These are phyloP conservation scores for Waltiozyma sp. DNA, from an alignment of 1,139 yeast genomes.

Conservation along the genomic window DNA sequence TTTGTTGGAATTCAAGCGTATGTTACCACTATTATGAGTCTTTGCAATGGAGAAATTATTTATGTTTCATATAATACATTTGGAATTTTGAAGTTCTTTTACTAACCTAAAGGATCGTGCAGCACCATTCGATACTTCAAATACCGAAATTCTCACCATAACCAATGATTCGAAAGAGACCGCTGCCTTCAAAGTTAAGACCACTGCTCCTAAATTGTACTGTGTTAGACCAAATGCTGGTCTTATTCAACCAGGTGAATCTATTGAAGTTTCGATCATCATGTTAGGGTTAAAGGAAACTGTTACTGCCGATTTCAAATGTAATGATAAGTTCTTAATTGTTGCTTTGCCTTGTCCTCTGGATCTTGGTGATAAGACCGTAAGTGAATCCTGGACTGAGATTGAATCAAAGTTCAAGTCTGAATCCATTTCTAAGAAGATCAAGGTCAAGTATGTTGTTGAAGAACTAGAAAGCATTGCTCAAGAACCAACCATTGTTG, in stretches of 20 bases:
- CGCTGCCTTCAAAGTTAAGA: slow-evolving; percentile 90
- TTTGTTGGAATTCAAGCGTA: slow-evolving; percentile 58
- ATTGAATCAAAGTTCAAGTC: slow-evolving; percentile 54
- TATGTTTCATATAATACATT: too few relatives aligned
- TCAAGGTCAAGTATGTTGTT: slow-evolving; percentile 57
- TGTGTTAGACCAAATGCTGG: slow-evolving; percentile 96
- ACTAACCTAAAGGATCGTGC: slow-evolving; percentile 5
- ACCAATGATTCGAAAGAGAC: slow-evolving; percentile 49
- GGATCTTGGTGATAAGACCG: slow-evolving; percentile 40
- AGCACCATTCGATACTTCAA: slow-evolving; percentile 60
- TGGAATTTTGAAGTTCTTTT: background rate
- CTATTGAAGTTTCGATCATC: slow-evolving; percentile 67
- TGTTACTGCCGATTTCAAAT: slow-evolving; percentile 60
- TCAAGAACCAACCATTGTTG: slow-evolving; percentile 7
- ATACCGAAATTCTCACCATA: slow-evolving; percentile 59
- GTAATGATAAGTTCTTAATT: slow-evolving; percentile 87
- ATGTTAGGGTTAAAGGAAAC: slow-evolving; percentile 76
- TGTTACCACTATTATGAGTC: slow-evolving; percentile 25
- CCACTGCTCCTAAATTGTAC: slow-evolving; percentile 94
- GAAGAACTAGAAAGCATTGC: slow-evolving; percentile 1
- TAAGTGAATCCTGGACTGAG: slow-evolving; percentile 62
- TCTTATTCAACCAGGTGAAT: slow-evolving; percentile 61
- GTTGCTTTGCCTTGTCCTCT: slow-evolving; percentile 71
- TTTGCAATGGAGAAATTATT: background rate
- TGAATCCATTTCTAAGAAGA: slow-evolving; percentile 58